Conservation (phyloP, 2,329 filamentous ascomycete species). For the Sporothrix globosa region DNA sequence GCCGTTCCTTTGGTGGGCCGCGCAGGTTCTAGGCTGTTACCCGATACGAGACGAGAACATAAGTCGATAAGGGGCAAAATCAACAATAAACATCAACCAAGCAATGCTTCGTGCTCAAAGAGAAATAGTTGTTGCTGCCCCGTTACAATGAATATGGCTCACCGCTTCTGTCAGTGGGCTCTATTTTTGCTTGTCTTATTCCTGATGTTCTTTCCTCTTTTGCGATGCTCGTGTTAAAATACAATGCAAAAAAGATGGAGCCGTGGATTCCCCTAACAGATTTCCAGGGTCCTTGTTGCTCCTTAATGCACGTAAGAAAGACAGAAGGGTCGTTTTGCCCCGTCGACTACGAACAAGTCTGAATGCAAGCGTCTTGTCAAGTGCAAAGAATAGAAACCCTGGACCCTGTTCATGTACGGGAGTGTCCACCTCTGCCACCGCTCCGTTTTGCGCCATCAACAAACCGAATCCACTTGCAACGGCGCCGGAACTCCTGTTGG, state of each 20-base stretch:
- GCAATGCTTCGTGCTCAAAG: not conserved
- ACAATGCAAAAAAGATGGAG: not conserved
- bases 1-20: not conserved
- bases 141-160: not conserved
- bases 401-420: slow-evolving; percentile 5
- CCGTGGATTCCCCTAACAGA: not conserved
- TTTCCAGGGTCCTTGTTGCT: slow-evolving; percentile 14
- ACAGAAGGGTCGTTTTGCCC: not conserved
- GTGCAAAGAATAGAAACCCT: not conserved
- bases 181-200: not conserved
- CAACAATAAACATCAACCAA: not conserved
- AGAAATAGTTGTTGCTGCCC: not conserved
- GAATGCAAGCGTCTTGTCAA: not conserved
- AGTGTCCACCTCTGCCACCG: slow-evolving; percentile 7
- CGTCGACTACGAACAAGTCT: not conserved
- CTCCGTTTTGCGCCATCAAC: slow-evolving; percentile 1
- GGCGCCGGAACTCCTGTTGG: not conserved
- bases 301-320: slow-evolving; percentile 13
- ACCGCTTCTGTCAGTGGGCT: not conserved
- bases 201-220: not conserved
- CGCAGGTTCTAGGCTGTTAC: not conserved
- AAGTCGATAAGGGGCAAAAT: not conserved
- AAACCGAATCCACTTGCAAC: not conserved
- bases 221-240: not conserved
- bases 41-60: not conserved